Evolutionary conservation across 768 basidiomycete species (phyloP), one percentile per base, ranked within the genome.

Genomic region (Daedaleopsis nitida): DNA sequence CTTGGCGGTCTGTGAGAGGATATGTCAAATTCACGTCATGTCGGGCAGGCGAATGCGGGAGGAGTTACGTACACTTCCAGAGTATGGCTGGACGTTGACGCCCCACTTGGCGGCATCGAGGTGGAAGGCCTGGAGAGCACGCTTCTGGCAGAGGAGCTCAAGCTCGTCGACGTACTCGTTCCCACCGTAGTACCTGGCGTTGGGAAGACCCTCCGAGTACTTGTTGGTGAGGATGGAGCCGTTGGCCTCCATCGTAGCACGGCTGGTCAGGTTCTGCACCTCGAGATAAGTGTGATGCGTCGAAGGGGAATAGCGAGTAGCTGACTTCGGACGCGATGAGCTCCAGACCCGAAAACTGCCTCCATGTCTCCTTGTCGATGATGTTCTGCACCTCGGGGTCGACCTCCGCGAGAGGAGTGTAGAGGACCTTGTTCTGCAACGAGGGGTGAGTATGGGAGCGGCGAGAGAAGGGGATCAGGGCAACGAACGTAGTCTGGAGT

Each of bases 151-250:
- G 59, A 99, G 87, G 62, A 84, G 77, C 78, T 98, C 97, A 70
- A 99, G 90, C 73, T 97, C 93, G 72, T 98, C 97, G 68, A 98
- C 91, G 80, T 90, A 90, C 77, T 98, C 97, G 80, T 98, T 99
- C 59, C 96, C 96, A 69, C 94, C 95, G 68, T 96, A 98, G 79
- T 97, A 97, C 60, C 96, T 89, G 48, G 95, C 96, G 57, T 86
- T 87, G n/a, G 97, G 97, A 51, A 98, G 92, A 81, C 97, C 97
- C 78, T 98, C 97, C 21, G 97, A 98, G 83, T 97, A 97, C 80
- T 98, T 98, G 87, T 97, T 97, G 74, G 96, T 98, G 73, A 98
- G 76, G 74, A 99, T 96, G 57, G 96, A 98, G 52, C 97, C 97
- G 77, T 98, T 98, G 65, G 96, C 96, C 78, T 98, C 92, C 90